Conservation (phyloP, 495 filamentous ascomycete species). For the Penicillium robsamsonii region DNA sequence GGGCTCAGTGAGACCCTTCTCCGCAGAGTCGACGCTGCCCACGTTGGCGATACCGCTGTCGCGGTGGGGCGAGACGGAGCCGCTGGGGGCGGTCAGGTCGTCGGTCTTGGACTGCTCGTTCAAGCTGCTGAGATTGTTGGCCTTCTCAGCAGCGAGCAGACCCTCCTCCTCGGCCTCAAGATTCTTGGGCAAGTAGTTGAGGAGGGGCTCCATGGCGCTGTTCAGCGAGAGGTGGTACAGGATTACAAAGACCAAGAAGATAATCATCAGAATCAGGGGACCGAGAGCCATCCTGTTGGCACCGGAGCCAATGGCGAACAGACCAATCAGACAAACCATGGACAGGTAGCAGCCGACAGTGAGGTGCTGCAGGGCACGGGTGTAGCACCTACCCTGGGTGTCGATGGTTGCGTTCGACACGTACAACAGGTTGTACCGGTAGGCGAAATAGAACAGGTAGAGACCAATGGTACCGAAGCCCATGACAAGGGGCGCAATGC, state of each 20-base stretch:
- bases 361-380: conserved; percentile 86
- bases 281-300: conserved; percentile 60
- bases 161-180: conserved; percentile 64
- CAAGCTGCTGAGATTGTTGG: conserved; percentile 15
- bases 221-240: conserved; percentile 85
- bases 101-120: conserved; percentile 31
- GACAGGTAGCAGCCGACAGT: conserved; percentile 84
- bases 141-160: conserved; percentile 48
- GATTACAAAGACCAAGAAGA: conserved; percentile 74
- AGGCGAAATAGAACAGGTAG: conserved; percentile 86
- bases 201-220: conserved; percentile 71
- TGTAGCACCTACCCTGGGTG: conserved; percentile 86
- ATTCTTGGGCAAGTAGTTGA: conserved; percentile 75
- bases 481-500: conserved; percentile 86
- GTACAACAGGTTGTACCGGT: conserved; percentile 93
- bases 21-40: conserved; percentile 35
- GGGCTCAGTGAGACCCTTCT: conserved; percentile 33
- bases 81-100: conserved; percentile 17
- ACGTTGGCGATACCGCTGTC: conserved; percentile 26
- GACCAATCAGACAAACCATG: conserved; percentile 82
- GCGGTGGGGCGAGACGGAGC: conserved; percentile 10
- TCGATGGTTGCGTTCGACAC: conserved; percentile 82
- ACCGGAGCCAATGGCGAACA: conserved; percentile 70
- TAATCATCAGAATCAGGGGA: conserved; percentile 78
- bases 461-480: conserved; percentile 84